Evolutionary conservation across 441 rosid species (phyloP), one percentile per base, ranked within the genome.

Genomic region (Corymbia citriodora): DNA sequence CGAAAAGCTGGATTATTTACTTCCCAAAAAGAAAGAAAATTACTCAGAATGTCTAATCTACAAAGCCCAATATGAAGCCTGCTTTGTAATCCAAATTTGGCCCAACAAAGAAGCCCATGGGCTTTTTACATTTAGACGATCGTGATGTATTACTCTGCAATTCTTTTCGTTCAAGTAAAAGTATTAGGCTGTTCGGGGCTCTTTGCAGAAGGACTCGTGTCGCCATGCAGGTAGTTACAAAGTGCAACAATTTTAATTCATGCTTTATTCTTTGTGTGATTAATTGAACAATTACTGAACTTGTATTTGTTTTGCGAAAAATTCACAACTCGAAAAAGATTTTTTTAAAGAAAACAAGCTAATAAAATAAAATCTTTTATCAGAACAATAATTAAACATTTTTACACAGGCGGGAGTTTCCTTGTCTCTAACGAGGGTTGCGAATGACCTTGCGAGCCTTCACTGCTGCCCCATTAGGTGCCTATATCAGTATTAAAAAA

Each of bases 291-390:
- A 59, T 23, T 61, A 4, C 27, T 8, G 27, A 61, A 27, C 9
- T 61, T 61, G 2, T 27, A 27, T 27, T 61, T 61, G 11, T 65
- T 65, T n/a, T 0, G 0, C 0, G 1, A 65, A 65, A 65, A n/a
- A 65, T n/a, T n/a, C 21, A 65, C 0, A 0, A n/a, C 10, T 65
- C n/a, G 17, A 31, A 68, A n/a, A 16, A 1, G 0, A 1, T 68
- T 31, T 3, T 13, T 16, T 8, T 16, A 13, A 68, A 68, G 40
- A 31, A 15, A 16, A 2, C 9, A 40, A 68, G 74, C 21, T 68
- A 1, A 65, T n/a, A n/a, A 29, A 63, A 18, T 33, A 61, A 65
- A 65, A 65, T 4, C 9, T n/a, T 65, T 65, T 15, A 65, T 65
- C 36, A 9, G 16, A 4, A 3, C 45, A 17, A 68, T 31, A 9